Conservation (phyloP, 2,329 filamentous ascomycete species). For the Trichoderma sp. region DNA sequence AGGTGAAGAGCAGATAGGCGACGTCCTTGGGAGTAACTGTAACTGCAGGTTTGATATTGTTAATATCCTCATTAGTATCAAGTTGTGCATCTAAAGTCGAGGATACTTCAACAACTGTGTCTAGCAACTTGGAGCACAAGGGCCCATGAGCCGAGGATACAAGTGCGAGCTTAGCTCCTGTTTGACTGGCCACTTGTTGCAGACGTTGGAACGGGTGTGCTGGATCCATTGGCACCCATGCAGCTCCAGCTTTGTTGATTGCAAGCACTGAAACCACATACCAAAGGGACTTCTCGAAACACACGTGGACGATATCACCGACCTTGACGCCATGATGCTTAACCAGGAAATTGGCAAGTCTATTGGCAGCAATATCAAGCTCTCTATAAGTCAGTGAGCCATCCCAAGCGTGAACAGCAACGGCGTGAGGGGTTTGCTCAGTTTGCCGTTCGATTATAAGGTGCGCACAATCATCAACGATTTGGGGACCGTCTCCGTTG, state of each 20-base stretch:
- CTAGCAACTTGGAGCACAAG: slow-evolving; percentile 7
- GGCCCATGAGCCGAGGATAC: slow-evolving; percentile 12
- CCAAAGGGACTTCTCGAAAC: slow-evolving; percentile 24
- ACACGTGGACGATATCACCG: slow-evolving; percentile 23
- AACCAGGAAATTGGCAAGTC: slow-evolving; percentile 1
- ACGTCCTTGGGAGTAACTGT: slow-evolving; percentile 21
- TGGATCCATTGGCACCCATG: slow-evolving; percentile 22
- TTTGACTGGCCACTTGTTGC: background rate
- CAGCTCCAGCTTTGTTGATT: slow-evolving; percentile 17
- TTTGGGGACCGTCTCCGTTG: slow-evolving; percentile 1
- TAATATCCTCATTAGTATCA: slow-evolving; percentile 10
- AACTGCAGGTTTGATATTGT: slow-evolving; percentile 22
- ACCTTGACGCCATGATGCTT: slow-evolving; percentile 25
- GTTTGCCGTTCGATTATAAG: background rate
- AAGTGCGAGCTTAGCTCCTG: background rate
- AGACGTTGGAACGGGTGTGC: slow-evolving; percentile 11
- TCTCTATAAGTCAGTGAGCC: slow-evolving; percentile 22
- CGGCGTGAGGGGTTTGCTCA: background rate
- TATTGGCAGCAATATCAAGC: slow-evolving; percentile 18
- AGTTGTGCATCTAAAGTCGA: background rate
- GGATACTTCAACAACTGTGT: background rate
- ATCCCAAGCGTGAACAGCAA: slow-evolving; percentile 24
- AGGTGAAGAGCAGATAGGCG: slow-evolving; percentile 28
- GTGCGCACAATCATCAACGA: slow-evolving; percentile 9
- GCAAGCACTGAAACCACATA: slow-evolving; percentile 17